Base-by-base conservation (phyloP, 1,284 basidiomycete species). In the Ganoderma lingzhi region DNA sequence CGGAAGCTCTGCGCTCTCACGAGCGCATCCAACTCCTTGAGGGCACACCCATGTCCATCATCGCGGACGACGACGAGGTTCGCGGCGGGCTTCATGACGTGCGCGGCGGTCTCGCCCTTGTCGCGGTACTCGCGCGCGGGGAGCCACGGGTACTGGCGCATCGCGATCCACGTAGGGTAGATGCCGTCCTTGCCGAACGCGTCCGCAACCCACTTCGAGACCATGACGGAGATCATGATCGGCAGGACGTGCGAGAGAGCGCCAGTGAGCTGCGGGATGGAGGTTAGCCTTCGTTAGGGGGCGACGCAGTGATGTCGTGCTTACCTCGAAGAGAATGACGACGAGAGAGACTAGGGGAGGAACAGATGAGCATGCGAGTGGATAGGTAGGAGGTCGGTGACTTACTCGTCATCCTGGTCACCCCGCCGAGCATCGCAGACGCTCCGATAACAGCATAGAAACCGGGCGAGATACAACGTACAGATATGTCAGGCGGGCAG, bases 391-490 rank as follows among this genome's bases (percentile, higher is more conserved):
- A 5, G 5, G 4, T 6, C 41, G 48, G 12, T 77, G 41, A n/a
- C 88, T 76, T 73, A 92, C 91, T 87, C 37, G 89, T 95, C 90
- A 94, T 95, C 68, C 91, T 82, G 5, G 93, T 96, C 3, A 95
- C 93, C 3, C 94, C 94, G 9, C 90, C 92, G 0, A 95, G 81
- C 85, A 94, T 92, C 1, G 92, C 91, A 39, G 93, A 90, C 23
- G 93, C 93, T 0, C 94, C 94, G 45, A 95, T 90, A 30, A 95
- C 91, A 17, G 93, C 91, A 76, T 96, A 96, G 74, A 95, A 93
- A 41, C 92, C 92, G 2, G 93, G 93, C 5, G 89, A 92, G 59
- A 95, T 88, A 75, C 92, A 94, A 60, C 85, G 83, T 30, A 88
- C 84, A 17, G 88, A 86, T 0, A 88, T 87, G 75, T 93, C 91